Percentiles rank a stretch among this genome's conserved stretches.
Conservation (phyloP, 2,329 filamentous ascomycete species). For the Colletotrichum scovillei region DNA sequence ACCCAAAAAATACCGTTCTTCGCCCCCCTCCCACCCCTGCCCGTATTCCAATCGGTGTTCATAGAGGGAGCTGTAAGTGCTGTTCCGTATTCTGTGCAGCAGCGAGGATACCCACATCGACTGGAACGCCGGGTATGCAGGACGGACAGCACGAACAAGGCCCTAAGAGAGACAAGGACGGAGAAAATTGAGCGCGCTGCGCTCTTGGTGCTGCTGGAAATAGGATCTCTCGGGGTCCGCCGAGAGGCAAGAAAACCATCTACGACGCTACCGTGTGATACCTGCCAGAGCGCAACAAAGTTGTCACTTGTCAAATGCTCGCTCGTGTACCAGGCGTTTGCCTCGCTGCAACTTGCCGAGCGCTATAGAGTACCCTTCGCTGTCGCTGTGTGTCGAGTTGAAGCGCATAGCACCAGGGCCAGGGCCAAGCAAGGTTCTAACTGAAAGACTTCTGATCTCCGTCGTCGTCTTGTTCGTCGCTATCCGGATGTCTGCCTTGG, state of each 20-base stretch:
- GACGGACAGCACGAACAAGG: neutral
- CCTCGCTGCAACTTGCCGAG: neutral
- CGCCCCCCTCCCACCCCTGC: neutral
- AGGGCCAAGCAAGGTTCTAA: neutral
- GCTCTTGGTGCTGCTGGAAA: neutral
- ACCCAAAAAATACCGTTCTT: neutral
- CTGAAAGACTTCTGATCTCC: neutral
- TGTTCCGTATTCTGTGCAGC: conserved; percentile 5
- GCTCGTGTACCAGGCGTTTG: neutral
- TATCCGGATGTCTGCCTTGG: conserved; percentile 1
- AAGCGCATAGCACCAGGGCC: neutral
- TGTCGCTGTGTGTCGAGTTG: neutral
- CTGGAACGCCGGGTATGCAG: neutral
- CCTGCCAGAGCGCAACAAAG: neutral
- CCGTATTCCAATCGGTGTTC: conserved; percentile 3
- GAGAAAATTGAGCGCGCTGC: neutral
- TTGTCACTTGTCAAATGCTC: neutral
- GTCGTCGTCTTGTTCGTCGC: neutral
- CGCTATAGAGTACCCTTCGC: neutral
- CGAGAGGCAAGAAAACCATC: neutral
- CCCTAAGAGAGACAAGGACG: neutral
- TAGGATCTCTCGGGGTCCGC: neutral
- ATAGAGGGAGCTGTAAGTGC: neutral
- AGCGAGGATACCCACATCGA: neutral
- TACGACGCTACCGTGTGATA: neutral